Percentiles rank a stretch among this genome's conserved stretches.
Evolutionary conservation across 2,329 filamentous ascomycete species (phyloP).

Genomic region (Fusarium bulbicola): DNA sequence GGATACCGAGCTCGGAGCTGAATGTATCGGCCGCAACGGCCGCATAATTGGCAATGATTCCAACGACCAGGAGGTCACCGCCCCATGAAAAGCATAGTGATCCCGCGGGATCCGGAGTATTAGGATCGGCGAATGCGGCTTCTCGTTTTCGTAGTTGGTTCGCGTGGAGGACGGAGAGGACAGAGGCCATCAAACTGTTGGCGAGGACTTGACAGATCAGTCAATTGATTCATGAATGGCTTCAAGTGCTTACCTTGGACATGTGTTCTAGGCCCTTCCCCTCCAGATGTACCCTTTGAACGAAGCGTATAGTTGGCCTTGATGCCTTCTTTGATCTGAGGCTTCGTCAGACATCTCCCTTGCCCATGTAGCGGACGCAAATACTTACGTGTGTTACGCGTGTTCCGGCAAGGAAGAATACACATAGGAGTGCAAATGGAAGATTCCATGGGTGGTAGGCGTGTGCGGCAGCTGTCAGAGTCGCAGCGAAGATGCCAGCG

Average conservation of each 20-base stretch:
- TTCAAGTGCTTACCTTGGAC: constrained; percentile 68
- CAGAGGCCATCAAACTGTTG: constrained; percentile 82
- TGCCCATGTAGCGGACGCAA: neutral
- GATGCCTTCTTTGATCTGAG: constrained; percentile 82
- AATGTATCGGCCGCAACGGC: constrained; percentile 94
- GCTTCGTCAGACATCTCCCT: constrained; percentile 21
- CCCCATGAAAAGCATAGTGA: constrained; percentile 67
- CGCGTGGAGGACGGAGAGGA: constrained; percentile 68
- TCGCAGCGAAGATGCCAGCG: constrained; percentile 75
- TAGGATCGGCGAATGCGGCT: constrained; percentile 49
- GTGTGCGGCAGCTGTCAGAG: constrained; percentile 79
- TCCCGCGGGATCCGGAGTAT: constrained; percentile 46
- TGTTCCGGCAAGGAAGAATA: constrained; percentile 90
- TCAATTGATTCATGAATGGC: neutral
- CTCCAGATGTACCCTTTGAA: constrained; percentile 75
- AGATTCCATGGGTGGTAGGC: constrained; percentile 92
- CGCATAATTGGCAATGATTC: constrained; percentile 85
- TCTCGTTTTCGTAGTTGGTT: constrained; percentile 64
- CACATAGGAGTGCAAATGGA: constrained; percentile 83
- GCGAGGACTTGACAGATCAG: constrained; percentile 69
- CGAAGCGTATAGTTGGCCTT: constrained; percentile 85
- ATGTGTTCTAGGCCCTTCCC: constrained; percentile 84
- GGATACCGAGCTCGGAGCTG: constrained; percentile 92
- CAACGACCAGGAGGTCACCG: constrained; percentile 70
- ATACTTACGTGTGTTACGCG: constrained; percentile 77